phyloP scores from a whole-genome alignment of 2,329 filamentous ascomycete genomes.

The Trichoderma sp. region DNA sequence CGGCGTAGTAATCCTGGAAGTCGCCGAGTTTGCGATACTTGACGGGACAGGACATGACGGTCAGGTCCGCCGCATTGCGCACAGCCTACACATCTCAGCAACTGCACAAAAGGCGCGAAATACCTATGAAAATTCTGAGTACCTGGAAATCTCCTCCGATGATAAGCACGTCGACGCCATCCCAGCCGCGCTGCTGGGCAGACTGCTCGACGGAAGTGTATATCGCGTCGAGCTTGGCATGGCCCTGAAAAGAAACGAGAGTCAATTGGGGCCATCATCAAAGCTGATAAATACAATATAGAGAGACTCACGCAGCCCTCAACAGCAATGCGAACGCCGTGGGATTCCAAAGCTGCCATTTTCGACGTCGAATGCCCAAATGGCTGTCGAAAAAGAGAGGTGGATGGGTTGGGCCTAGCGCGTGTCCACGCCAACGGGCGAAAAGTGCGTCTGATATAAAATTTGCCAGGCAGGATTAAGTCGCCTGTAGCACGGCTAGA shows the following conservation, averaged over 20 bases:
- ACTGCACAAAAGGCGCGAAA: background rate
- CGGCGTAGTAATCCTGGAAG: slow-evolving; percentile 92
- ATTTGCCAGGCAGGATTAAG: background rate
- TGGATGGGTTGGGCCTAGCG: background rate
- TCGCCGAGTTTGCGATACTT: slow-evolving; percentile 89
- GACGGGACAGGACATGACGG: slow-evolving; percentile 80
- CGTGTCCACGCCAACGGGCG: background rate
- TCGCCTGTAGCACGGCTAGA: too few relatives aligned
- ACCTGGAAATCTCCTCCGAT: slow-evolving; percentile 96
- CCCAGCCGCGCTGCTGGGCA: slow-evolving; percentile 70
- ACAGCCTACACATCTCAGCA: slow-evolving; percentile 56
- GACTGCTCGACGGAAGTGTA: slow-evolving; percentile 73
- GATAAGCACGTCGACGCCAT: slow-evolving; percentile 81
- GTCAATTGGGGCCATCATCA: slow-evolving; percentile 22
- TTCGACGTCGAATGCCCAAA: background rate
- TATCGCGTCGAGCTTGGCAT: slow-evolving; percentile 87
- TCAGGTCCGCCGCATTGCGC: slow-evolving; percentile 83
- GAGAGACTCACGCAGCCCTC: slow-evolving; percentile 73
- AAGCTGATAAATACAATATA: background rate
- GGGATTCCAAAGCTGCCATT: slow-evolving; percentile 36
- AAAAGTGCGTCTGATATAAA: background rate
- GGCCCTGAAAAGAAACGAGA: slow-evolving; percentile 57
- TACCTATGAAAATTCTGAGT: slow-evolving; percentile 21
- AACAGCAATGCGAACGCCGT: slow-evolving; percentile 70
- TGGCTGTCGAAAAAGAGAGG: background rate